Evolutionary conservation across 805 yeast species (phyloP), one percentile per base, ranked within the genome.

Genomic region (Ogataea naganishii): DNA sequence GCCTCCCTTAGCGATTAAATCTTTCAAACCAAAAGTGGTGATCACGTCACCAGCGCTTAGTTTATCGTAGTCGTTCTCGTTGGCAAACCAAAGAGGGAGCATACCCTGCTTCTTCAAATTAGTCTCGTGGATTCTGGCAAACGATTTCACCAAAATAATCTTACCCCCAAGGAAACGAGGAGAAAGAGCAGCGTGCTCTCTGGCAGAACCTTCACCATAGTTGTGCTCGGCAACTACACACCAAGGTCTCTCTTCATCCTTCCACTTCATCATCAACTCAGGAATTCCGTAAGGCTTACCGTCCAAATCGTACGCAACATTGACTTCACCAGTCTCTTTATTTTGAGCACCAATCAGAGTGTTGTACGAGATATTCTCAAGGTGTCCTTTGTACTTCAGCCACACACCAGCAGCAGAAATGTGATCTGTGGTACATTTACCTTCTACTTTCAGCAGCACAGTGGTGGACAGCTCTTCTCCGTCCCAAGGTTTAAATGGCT

Each of bases 351-450:
- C 97, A 47, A 89, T 89, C 50, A 89, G 68, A 9, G 97, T 92
- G 65, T 89, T 89, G 63, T 92, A 72, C 7, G 96, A 82, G 44
- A 89, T 92, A 62, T 89, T 89, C 54, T 89, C 96, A 49, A 89
- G 69, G 53, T 89, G 98, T 24, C 98, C 98, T 65, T 92, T 92
- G 66, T 92, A 89, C 66, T 92, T 92, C 61, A 89, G 72, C 98
- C 98, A 89, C 11, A 80, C 94, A 51, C 98, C 98, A 26, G 98
- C 98, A 30, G 97, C 97, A 16, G 96, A 86, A 45, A 89, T 92
- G 56, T 89, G 98, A 57, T 89, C 98, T 22, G 98, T 89, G 24
- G 98, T 89, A 69, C 97, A 92, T 60, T 89, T 89, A 40, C 98
- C 98, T 61, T 85, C 89, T 26, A 92, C 97, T 62, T 89, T 89